Base-by-base conservation (phyloP, 2,329 filamentous ascomycete species). In the Neofusicoccum sp. region DNA sequence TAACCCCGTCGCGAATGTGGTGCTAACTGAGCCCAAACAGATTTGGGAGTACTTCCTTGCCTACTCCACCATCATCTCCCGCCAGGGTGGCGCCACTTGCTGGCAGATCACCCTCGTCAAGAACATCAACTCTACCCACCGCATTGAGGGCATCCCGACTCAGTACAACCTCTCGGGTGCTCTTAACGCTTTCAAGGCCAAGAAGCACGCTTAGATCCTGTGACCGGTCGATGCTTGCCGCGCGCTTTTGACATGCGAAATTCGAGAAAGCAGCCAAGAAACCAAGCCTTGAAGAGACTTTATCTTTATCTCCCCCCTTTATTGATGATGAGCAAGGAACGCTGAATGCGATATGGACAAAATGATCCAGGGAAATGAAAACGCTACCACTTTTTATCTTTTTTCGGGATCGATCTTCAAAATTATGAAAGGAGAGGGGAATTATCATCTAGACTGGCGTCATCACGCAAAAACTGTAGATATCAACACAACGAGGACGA, bases 41-140 rank as follows among this genome's bases (percentile, higher is more conserved):
- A 95, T 95, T 76, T 96, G 92, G 92, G 91, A 96, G 75, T 92
- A 88, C 79, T 96, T 96, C 87, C 86, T 96, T 65, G 91, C 91
- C 67, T 93, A 88, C 77, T 92, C 90, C 16, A 91, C 89, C 74
- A 96, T 96, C 76, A 87, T 86, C 73, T 92, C 92, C 31, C 89
- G 92, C 74, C 92, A 96, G 78, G 92, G 92, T 68, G 84, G 85
- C 69, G 92, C 92, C 62, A 92, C 91, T 36, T 95, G 92, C 84
- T 96, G 87, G 83, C 92, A 96, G 81, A 90, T 96, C 71, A 88
- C 88, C 16, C 81, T 92, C 64, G 90, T 94, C 77, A 96, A 96
- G 87, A 96, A 96, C 81, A 84, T 96, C 78, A 96, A 96, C 82
- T 88, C 89, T 39, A 92, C 87, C 36, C 92, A 96, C 81, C 89